Evolutionary conservation across 129 eudicot genomes (phyloP).

Genomic region (Saposhnikovia divaricata): DNA sequence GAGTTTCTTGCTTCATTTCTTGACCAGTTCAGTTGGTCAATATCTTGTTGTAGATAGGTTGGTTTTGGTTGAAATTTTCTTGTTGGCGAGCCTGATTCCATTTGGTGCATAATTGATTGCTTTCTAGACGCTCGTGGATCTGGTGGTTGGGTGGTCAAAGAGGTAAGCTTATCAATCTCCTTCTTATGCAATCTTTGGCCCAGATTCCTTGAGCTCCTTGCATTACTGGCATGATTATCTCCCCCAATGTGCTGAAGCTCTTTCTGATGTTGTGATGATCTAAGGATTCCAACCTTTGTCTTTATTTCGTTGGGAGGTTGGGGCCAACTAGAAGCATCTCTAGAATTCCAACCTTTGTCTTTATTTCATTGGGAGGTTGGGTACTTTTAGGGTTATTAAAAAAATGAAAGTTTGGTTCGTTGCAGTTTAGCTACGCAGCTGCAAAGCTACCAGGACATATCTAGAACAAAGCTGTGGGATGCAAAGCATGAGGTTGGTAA

Average conservation of each 20-base stretch:
- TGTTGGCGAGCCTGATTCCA: conserved; percentile 20
- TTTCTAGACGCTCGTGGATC: conserved; percentile 31
- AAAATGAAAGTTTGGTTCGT: too few species aligned
- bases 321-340: conserved; percentile 20
- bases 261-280: conserved; percentile 22
- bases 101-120: conserved; percentile 25
- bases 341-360: too few species aligned
- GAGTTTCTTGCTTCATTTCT: conserved; percentile 32
- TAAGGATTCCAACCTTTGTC: conserved; percentile 22
- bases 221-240: conserved; percentile 22
- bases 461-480: too few species aligned
- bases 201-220: conserved; percentile 27
- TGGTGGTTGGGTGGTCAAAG: conserved; percentile 25
- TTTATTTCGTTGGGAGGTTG: conserved; percentile 27
- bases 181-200: conserved; percentile 42
- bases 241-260: conserved; percentile 21
- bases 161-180: conserved; percentile 27
- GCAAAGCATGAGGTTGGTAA: too few species aligned
- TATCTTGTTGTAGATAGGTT: conserved; percentile 21
- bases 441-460: too few species aligned
- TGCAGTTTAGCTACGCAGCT: too few species aligned
- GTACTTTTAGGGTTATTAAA: too few species aligned
- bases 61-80: conserved; percentile 31
- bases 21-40: conserved; percentile 31
- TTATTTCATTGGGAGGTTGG: too few species aligned